These are phyloP conservation scores for Aspergillus novofumigatus DNA, from an alignment of 2,329 filamentous ascomycete genomes.

Conservation along the genomic window DNA sequence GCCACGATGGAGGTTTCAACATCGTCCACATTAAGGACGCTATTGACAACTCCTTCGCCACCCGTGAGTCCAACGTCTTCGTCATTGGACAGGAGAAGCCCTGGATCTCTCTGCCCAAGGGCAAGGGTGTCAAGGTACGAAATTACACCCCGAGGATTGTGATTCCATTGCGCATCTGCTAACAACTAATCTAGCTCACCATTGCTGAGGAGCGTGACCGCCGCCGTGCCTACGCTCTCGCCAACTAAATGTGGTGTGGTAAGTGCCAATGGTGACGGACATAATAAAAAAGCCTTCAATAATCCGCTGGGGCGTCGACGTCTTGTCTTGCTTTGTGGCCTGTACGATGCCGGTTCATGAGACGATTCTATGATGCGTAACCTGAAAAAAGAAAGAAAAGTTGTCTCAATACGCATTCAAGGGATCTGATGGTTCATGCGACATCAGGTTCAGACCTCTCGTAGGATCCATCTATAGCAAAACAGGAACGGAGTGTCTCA, in stretches of 20 bases:
- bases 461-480: constrained; percentile 33
- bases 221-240: constrained; percentile 68
- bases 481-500: constrained; percentile 23
- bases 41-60: constrained; percentile 99
- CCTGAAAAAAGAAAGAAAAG: constrained; percentile 15
- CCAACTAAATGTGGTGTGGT: constrained; percentile 42
- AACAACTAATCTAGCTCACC: constrained; percentile 59
- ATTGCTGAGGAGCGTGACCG: constrained; percentile 99
- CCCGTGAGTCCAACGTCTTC: constrained; percentile 99
- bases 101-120: constrained; percentile 99
- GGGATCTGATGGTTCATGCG: constrained; percentile 2
- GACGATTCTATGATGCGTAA: constrained; percentile 19
- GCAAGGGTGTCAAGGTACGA: constrained; percentile 92
- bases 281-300: constrained; percentile 24
- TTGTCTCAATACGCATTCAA: constrained; percentile 12
- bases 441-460: constrained; percentile 13
- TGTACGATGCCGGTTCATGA: constrained; percentile 30
- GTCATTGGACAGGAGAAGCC: constrained; percentile 98
- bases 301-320: constrained; percentile 30
- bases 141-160: neutral
- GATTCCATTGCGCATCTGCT: constrained; percentile 8
- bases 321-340: constrained; percentile 37
- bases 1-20: constrained; percentile 99
- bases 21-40: constrained; percentile 99
- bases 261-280: constrained; percentile 21